A percentile compares a stretch with the other conserved stretches of the same genome.
These are phyloP conservation scores for Agapanthus africanus DNA, from an alignment of 106 monocot genomes.

Conservation along the genomic window DNA sequence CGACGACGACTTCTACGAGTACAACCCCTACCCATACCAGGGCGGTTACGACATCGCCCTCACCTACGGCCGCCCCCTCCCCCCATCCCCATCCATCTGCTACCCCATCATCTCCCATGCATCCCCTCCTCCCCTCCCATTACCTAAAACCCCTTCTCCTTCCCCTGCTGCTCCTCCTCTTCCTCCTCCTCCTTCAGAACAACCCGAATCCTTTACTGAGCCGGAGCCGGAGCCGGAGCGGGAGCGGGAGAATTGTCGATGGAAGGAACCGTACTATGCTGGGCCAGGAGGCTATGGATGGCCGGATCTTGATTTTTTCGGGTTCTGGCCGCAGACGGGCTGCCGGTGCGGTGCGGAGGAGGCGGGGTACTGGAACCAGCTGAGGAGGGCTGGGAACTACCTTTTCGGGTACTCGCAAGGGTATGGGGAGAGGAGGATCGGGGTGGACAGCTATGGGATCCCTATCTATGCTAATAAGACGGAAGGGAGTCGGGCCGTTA, in stretches of 20 bases:
- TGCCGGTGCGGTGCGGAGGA: slow-evolving; percentile 9
- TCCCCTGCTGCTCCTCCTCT: not conserved
- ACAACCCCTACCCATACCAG: slow-evolving; percentile 75
- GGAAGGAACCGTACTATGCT: not conserved
- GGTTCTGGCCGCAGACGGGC: slow-evolving; percentile 18
- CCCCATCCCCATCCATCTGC: slow-evolving; percentile 59
- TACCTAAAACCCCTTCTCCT: not conserved
- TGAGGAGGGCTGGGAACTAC: slow-evolving; percentile 52
- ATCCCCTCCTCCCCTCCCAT: not conserved
- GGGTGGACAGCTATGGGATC: slow-evolving; percentile 43
- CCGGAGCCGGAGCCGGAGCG: not conserved
- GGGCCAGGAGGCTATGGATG: slow-evolving; percentile 1
- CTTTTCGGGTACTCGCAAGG: slow-evolving; percentile 64
- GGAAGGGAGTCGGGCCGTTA: slow-evolving; percentile 15
- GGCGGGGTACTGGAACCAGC: slow-evolving; percentile 29
- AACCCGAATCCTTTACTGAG: not conserved
- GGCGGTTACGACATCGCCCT: slow-evolving; percentile 83
- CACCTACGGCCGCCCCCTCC: slow-evolving; percentile 78
- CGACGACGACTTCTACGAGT: slow-evolving; percentile 48
- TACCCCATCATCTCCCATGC: slow-evolving; percentile 40
- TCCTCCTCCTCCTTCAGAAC: not conserved
- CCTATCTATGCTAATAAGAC: slow-evolving; percentile 58
- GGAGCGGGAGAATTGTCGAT: no score
- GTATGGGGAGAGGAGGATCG: slow-evolving; percentile 53
- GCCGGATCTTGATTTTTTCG: slow-evolving; percentile 15